Conservation (phyloP, 208 protist genomes). For the Angomonas deanei region DNA sequence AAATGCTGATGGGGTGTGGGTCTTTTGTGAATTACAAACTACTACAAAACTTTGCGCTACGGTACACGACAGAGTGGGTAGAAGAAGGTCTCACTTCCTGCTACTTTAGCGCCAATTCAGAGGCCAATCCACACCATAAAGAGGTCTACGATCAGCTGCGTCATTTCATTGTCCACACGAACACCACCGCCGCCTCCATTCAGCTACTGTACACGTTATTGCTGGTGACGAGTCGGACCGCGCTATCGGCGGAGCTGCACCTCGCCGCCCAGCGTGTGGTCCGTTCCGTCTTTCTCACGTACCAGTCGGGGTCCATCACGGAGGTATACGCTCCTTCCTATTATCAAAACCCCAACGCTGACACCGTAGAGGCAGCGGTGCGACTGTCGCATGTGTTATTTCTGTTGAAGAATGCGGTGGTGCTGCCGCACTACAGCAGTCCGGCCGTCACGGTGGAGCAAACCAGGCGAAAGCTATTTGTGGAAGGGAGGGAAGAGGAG, state of each 20-base stretch:
- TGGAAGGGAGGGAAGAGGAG: background rate
- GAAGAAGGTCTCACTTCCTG: background rate
- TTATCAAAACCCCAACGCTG: background rate
- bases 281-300: background rate
- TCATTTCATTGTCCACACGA: background rate
- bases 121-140: background rate
- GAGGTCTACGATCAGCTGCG: background rate
- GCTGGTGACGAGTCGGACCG: background rate
- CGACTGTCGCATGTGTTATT: conserved; percentile 7
- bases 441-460: conserved; percentile 12
- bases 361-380: background rate
- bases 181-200: background rate
- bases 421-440: conserved; percentile 18
- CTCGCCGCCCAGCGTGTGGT: background rate
- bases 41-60: background rate
- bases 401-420: conserved; percentile 14
- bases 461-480: background rate
- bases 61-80: background rate
- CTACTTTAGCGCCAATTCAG: too few species aligned
- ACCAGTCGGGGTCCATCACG: background rate
- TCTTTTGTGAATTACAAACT: background rate
- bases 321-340: background rate
- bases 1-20: background rate
- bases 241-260: background rate
- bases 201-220: background rate